Evolutionary conservation across 2,329 filamentous ascomycete species (phyloP).

Genomic region (Cladophialophora immunda): DNA sequence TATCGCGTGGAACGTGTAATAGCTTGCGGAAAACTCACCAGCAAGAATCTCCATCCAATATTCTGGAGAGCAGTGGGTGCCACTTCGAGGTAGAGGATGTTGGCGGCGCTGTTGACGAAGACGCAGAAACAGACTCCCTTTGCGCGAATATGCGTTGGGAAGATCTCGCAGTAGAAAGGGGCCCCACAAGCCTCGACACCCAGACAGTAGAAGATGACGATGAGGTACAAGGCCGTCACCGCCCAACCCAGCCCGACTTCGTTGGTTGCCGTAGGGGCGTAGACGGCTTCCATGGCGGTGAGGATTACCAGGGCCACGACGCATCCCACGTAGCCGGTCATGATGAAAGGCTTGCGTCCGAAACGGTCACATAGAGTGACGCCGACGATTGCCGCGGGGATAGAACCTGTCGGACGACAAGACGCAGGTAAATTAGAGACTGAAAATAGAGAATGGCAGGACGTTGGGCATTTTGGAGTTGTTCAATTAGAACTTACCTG

Average conservation of each 20-base stretch:
- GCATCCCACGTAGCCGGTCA: slow-evolving; percentile 48
- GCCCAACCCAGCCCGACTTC: slow-evolving; percentile 44
- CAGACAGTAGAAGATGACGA: slow-evolving; percentile 51
- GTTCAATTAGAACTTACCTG: background rate
- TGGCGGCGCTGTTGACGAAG: background rate
- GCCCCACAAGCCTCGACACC: background rate
- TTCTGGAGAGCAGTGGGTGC: slow-evolving; percentile 13
- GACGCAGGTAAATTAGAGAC: slow-evolving; percentile 1
- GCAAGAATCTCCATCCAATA: slow-evolving; percentile 15
- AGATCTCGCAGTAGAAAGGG: slow-evolving; percentile 11
- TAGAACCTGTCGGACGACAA: slow-evolving; percentile 12
- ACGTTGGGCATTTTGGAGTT: background rate
- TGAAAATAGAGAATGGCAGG: slow-evolving; percentile 19
- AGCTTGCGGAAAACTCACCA: slow-evolving; percentile 2
- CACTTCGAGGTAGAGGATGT: slow-evolving; percentile 18
- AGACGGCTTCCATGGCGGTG: slow-evolving; percentile 49
- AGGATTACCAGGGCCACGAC: slow-evolving; percentile 49
- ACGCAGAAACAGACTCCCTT: background rate
- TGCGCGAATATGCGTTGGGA: slow-evolving; percentile 12
- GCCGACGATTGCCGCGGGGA: background rate
- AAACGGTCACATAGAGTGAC: slow-evolving; percentile 9
- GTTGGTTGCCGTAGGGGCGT: slow-evolving; percentile 42
- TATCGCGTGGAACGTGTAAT: background rate
- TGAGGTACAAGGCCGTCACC: slow-evolving; percentile 51
- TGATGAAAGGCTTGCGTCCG: slow-evolving; percentile 23